Evolutionary conservation across 805 yeast species (phyloP), one percentile per base, ranked within the genome.

Genomic region (Saturnispora bothae): DNA sequence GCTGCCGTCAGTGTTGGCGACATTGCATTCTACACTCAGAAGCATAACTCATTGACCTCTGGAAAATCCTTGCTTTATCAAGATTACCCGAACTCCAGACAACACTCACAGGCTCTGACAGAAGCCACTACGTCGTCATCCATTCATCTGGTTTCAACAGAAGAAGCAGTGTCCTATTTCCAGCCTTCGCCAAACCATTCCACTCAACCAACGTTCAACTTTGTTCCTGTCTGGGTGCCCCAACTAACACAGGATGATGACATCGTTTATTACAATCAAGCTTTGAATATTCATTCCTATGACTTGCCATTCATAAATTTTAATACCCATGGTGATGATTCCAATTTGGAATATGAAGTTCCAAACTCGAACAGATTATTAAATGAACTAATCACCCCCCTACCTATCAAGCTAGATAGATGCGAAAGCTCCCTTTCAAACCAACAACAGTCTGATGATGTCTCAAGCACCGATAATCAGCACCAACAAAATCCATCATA

Each of bases 141-240:
- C 1, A 26, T 51, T 8, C 48, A 49, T 32, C 26, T 54, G 13
- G 48, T 57, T 3, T 38, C 53, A 3, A 34, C 44, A 9, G 57
- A 53, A 19, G 60, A 55, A 36, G 50, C 56, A 17, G 43, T 42
- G 15, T 43, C 56, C 2, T 52, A 49, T 30, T 56, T 53, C 42
- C 43, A 48, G 33, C 49, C 53, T 10, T 22, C 25, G 6, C 20
- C 38, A 15, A 50, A 38, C 15, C 42, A 49, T 1, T 32, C 52
- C 3, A 18, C 47, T 4, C 52, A 54, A 31, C 53, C 57, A 1
- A 41, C 44, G 13, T 53, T 57, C 36, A 49, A 50, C 33, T 59
- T 58, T 40, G 43, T 51, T 3, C 71, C 74, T 0, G 54, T 70
- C 13, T 81, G 89, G 88, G 54, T 76, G 0, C 81, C 85, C 0